Conservation (phyloP, 2,329 filamentous ascomycete genomes). For the Colletotrichum paranaense region DNA sequence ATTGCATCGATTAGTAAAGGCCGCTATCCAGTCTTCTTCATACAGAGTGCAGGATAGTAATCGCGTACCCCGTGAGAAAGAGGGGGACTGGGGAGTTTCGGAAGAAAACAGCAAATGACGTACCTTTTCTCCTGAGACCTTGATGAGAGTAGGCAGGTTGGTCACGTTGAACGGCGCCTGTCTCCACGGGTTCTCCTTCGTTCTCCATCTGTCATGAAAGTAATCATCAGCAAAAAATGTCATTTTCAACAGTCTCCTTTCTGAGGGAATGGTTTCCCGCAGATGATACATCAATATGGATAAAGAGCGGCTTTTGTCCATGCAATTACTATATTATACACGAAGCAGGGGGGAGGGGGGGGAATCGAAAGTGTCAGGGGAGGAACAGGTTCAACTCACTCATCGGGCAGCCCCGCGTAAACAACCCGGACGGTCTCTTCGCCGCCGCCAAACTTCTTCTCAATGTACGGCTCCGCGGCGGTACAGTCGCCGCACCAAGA, state of each 20-base stretch:
- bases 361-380: no score
- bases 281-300: neutral
- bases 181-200: slow-evolving; percentile 32
- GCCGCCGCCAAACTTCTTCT: slow-evolving; percentile 32
- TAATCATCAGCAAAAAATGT: neutral
- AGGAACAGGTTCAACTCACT: slow-evolving; percentile 10
- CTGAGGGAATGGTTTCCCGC: no score
- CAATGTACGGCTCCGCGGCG: slow-evolving; percentile 32
- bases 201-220: slow-evolving; percentile 24
- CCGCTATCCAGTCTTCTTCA: no score
- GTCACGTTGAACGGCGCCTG: slow-evolving; percentile 34
- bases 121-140: slow-evolving; percentile 26
- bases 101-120: neutral
- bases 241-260: neutral
- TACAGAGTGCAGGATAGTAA: no score
- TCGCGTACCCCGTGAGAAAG: no score
- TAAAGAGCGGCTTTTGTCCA: no score
- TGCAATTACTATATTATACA: no score
- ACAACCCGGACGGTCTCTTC: slow-evolving; percentile 24
- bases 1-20: neutral
- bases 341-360: neutral
- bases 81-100: no score
- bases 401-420: slow-evolving; percentile 32
- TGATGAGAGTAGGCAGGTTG: slow-evolving; percentile 32
- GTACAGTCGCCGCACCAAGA: slow-evolving; percentile 33